Evolutionary conservation across 2,329 filamentous ascomycete genomes (phyloP).

Genomic region (Chaetomiaceae sp.): DNA sequence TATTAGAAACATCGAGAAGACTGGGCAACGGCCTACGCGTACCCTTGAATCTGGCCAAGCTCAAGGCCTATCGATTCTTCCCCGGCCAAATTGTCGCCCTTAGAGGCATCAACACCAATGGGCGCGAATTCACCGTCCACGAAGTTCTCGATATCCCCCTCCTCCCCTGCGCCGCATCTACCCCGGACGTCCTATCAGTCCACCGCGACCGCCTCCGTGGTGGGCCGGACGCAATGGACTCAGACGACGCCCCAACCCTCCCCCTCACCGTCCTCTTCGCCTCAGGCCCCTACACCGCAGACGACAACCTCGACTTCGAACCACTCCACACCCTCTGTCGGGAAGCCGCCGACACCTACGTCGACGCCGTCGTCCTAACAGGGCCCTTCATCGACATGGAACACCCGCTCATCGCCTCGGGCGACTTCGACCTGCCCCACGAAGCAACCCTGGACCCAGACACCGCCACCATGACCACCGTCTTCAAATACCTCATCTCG

Average conservation of each 20-base stretch:
- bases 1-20: slow-evolving; percentile 81
- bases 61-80: slow-evolving; percentile 76
- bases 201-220: slow-evolving; percentile 67
- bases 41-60: slow-evolving; percentile 67
- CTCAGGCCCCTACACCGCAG: slow-evolving; percentile 85
- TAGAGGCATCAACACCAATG: slow-evolving; percentile 80
- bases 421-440: slow-evolving; percentile 72
- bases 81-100: slow-evolving; percentile 91
- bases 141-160: slow-evolving; percentile 73
- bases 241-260: slow-evolving; percentile 49
- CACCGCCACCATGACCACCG: slow-evolving; percentile 70
- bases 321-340: slow-evolving; percentile 77
- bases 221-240: slow-evolving; percentile 58
- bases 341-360: slow-evolving; percentile 67
- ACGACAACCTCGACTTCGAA: slow-evolving; percentile 88
- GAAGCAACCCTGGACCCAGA: slow-evolving; percentile 67
- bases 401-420: slow-evolving; percentile 78
- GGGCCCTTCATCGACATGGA: slow-evolving; percentile 91
- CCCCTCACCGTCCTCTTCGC: slow-evolving; percentile 76
- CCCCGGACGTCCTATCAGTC: slow-evolving; percentile 58
- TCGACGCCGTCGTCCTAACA: slow-evolving; percentile 72
- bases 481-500: slow-evolving; percentile 79
- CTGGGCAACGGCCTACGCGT: slow-evolving; percentile 79
- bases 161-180: slow-evolving; percentile 69
- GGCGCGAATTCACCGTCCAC: slow-evolving; percentile 73